Percentiles rank a stretch among this genome's conserved stretches.
phyloP scores from a whole-genome alignment of 345 rosid genomes.

The Pseudoturritis turrita region DNA sequence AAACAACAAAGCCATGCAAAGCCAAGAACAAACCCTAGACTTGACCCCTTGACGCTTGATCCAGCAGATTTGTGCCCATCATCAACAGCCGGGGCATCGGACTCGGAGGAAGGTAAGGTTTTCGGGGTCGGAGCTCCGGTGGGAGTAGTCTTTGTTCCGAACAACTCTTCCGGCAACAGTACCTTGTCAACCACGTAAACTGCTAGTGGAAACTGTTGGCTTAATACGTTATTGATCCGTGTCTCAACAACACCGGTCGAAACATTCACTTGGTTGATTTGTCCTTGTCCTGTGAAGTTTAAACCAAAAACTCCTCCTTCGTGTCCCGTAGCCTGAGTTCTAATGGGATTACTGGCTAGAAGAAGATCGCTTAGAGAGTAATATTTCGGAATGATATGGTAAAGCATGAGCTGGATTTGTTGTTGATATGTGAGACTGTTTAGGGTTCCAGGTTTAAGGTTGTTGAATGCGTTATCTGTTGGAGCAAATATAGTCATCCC shows the following conservation, averaged over 20 bases:
- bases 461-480: slow-evolving; percentile 69
- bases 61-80: slow-evolving; percentile 12
- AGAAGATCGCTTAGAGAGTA: slow-evolving; percentile 45
- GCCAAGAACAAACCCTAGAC: slow-evolving; percentile 40
- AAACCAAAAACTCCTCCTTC: slow-evolving; percentile 42
- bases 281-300: slow-evolving; percentile 44
- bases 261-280: slow-evolving; percentile 65
- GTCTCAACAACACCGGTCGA: slow-evolving; percentile 55
- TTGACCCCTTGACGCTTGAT: slow-evolving; percentile 25
- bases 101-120: slow-evolving; percentile 18
- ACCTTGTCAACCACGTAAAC: slow-evolving; percentile 69
- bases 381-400: slow-evolving; percentile 51
- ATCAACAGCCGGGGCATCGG: slow-evolving; percentile 27
- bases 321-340: slow-evolving; percentile 51
- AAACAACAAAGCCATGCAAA: slow-evolving; percentile 28
- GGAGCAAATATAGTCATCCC: slow-evolving; percentile 74
- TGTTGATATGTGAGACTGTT: slow-evolving; percentile 42
- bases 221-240: slow-evolving; percentile 43
- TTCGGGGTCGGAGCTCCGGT: slow-evolving; percentile 37
- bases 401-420: slow-evolving; percentile 53
- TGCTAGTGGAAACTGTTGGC: slow-evolving; percentile 44
- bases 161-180: slow-evolving; percentile 51
- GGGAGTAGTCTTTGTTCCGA: slow-evolving; percentile 30
- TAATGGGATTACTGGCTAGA: slow-evolving; percentile 58
- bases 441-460: slow-evolving; percentile 45